A percentile compares a stretch with the other conserved stretches of the same genome.
Evolutionary conservation across 2,329 filamentous ascomycete genomes (phyloP).

Genomic region (Curvularia sp.): DNA sequence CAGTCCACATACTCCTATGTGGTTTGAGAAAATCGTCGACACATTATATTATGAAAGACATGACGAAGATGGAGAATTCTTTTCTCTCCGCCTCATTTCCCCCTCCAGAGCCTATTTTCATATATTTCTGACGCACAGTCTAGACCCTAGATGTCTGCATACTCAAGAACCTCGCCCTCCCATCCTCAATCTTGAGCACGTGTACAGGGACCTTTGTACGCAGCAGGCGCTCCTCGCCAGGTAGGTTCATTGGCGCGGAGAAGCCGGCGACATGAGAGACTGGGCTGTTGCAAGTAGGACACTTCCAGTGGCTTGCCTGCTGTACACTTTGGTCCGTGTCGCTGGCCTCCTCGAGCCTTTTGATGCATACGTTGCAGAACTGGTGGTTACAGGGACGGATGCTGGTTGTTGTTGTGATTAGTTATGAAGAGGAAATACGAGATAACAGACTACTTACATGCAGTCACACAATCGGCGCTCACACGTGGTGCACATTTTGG

Average conservation of each 20-base stretch:
- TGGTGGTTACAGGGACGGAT: not conserved
- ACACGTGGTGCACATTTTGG: slow-evolving; percentile 1
- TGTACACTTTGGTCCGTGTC: not conserved
- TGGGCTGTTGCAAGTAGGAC: not conserved
- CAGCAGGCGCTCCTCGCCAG: slow-evolving; percentile 2
- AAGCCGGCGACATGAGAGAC: slow-evolving; percentile 4
- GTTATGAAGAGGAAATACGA: too few relatives aligned
- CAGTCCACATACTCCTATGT: not conserved
- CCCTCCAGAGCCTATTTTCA: not conserved
- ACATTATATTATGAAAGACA: not conserved
- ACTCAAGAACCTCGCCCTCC: not conserved
- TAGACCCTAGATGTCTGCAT: not conserved
- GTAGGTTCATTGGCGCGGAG: slow-evolving; percentile 3
- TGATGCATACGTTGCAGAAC: slow-evolving; percentile 3
- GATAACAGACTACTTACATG: not conserved
- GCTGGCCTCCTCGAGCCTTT: not conserved
- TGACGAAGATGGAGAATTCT: not conserved
- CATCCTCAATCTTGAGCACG: slow-evolving; percentile 2
- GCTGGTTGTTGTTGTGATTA: not conserved
- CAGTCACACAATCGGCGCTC: not conserved
- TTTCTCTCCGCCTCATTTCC: not conserved
- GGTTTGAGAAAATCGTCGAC: not conserved
- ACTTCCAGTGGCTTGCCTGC: not conserved
- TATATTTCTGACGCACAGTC: too few relatives aligned
- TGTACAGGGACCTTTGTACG: not conserved